Percentiles rank a stretch among this genome's conserved stretches.
phyloP scores from a whole-genome alignment of 2,329 filamentous ascomycete species.

The Pseudocercospora crystallina region DNA sequence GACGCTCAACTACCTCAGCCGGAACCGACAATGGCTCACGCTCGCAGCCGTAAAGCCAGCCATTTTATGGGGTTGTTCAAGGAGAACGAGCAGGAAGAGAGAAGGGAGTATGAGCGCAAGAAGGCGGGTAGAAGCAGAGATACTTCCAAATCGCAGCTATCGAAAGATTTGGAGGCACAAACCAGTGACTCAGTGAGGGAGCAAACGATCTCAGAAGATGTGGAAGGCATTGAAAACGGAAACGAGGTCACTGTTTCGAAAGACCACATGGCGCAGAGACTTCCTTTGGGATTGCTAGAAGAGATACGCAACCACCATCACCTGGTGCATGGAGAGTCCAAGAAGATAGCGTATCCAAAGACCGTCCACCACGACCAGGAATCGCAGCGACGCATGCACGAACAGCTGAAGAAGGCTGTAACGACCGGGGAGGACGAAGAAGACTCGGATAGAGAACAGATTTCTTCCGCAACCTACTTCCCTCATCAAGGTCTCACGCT shows the following conservation, averaged over 20 bases:
- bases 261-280: conserved; percentile 33
- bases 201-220: conserved; percentile 35
- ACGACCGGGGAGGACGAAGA: conserved; percentile 55
- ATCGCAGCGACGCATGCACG: conserved; percentile 16
- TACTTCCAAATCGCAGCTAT: conserved; percentile 14
- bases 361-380: conserved; percentile 1
- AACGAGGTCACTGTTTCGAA: conserved; percentile 24
- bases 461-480: conserved; percentile 80
- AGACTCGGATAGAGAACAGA: conserved; percentile 78
- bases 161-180: conserved; percentile 16
- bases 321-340: conserved; percentile 44
- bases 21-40: conserved; percentile 52
- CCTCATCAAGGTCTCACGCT: conserved; percentile 65
- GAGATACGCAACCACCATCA: conserved; percentile 58
- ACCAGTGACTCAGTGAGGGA: conserved; percentile 19
- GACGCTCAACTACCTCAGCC: conserved; percentile 61
- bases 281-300: conserved; percentile 55
- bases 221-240: conserved; percentile 33
- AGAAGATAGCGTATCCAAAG: conserved; percentile 44
- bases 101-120: conserved; percentile 52
- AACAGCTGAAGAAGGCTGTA: conserved; percentile 16
- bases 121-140: conserved; percentile 35
- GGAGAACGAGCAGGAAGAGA: conserved; percentile 57
- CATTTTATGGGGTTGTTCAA: conserved; percentile 66
- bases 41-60: conserved; percentile 64